Evolutionary conservation across 257 asterid genomes (phyloP).

Genomic region (Gentiana straminea): DNA sequence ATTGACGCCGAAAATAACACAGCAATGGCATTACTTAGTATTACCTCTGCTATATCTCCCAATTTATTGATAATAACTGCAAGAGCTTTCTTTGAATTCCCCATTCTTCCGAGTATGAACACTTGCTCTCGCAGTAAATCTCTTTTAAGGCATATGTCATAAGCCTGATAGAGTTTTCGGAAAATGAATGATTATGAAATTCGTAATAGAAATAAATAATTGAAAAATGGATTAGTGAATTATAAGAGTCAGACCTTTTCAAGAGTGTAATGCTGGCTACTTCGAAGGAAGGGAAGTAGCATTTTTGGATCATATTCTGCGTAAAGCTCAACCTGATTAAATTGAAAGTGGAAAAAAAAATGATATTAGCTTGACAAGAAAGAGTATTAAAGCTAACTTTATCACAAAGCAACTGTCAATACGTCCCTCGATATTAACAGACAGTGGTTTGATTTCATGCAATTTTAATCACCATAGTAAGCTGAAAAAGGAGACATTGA

Average conservation of each 20-base stretch:
- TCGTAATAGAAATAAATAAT: background rate
- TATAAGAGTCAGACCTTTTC: slow-evolving; percentile 55
- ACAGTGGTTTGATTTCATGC: no score
- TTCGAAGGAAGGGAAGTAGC: slow-evolving; percentile 93
- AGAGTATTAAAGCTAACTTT: no score
- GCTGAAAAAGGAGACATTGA: no score
- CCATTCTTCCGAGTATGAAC: slow-evolving; percentile 98
- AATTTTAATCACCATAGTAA: no score
- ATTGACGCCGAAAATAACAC: slow-evolving; percentile 3
- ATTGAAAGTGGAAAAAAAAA: background rate
- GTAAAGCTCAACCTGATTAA: slow-evolving; percentile 83
- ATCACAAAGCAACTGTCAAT: no score
- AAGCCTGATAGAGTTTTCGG: slow-evolving; percentile 52
- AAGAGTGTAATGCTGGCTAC: slow-evolving; percentile 94
- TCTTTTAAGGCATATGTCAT: slow-evolving; percentile 71
- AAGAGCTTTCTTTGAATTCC: slow-evolving; percentile 82
- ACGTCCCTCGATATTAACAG: no score
- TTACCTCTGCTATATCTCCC: slow-evolving; percentile 91
- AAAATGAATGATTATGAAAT: slow-evolving; percentile 5
- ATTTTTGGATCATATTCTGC: slow-evolving; percentile 78
- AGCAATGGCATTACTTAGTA: slow-evolving; percentile 12
- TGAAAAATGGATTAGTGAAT: background rate
- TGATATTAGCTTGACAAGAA: background rate
- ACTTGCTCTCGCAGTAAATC: slow-evolving; percentile 81
- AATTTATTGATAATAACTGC: slow-evolving; percentile 81